Evolutionary conservation across 495 filamentous ascomycete species (phyloP).

Genomic region (Pyrenula aspistea): DNA sequence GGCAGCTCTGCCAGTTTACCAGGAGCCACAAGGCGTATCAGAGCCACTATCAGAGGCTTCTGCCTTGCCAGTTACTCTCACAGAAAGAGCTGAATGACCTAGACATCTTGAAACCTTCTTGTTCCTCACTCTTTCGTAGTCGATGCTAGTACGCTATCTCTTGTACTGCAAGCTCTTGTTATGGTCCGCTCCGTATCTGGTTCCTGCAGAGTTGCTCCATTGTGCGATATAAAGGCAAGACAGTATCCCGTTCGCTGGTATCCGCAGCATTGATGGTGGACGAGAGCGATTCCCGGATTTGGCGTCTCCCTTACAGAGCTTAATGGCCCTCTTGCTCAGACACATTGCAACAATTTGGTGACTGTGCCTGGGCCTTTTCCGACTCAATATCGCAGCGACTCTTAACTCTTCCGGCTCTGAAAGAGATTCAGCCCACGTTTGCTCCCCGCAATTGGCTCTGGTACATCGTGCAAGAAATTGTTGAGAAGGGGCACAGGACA

Average conservation of each 20-base stretch:
- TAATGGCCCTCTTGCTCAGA: background rate
- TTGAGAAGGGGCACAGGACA: background rate
- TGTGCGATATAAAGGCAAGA: background rate
- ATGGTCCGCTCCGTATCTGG: background rate
- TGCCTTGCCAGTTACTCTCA: too few relatives aligned
- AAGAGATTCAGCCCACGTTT: background rate
- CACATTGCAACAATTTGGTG: background rate
- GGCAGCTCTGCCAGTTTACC: background rate
- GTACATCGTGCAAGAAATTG: background rate
- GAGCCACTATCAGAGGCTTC: too few relatives aligned
- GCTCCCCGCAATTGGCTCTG: background rate
- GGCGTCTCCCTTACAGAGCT: background rate
- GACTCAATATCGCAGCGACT: background rate
- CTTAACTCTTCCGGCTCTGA: background rate
- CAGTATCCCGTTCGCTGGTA: too few relatives aligned
- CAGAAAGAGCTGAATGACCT: too few relatives aligned
- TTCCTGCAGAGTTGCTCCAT: background rate
- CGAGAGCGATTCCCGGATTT: background rate
- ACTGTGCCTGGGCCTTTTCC: background rate
- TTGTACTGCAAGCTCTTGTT: background rate
- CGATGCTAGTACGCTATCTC: too few relatives aligned
- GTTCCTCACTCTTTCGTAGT: too few relatives aligned
- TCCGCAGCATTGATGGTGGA: background rate
- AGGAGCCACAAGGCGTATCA: too few relatives aligned
- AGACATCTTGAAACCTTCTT: too few relatives aligned